Evolutionary conservation across 2,329 filamentous ascomycete genomes (phyloP), one percentile per base, ranked within the genome.

Genomic region (Colletotrichum noveboracense): DNA sequence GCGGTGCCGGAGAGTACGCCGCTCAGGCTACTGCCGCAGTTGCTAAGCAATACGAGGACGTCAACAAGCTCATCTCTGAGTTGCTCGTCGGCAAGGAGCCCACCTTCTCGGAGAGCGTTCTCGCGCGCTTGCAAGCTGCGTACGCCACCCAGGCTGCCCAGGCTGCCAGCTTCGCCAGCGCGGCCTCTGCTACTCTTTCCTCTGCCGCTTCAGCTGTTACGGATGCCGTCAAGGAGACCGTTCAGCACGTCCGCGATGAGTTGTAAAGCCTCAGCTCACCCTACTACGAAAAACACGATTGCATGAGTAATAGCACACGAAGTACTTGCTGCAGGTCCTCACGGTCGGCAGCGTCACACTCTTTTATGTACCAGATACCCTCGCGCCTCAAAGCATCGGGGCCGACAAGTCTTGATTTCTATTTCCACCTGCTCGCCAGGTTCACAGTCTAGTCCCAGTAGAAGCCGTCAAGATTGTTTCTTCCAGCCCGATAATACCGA

Each of bases 61-160:
- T 97, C 7, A 92, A 93, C 81, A 91, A 90, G 14, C 89, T 97
- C 3, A 89, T 98, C 16, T 94, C 93, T 2, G 95, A 97, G 83
- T 87, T 97, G 2, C 88, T 98, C 16, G 85, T 89, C 55, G 95
- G 94, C 69, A 95, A 93, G 82, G 95, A 97, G 81, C 93, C 94
- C 1, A 92, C 93, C 16, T 97, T 95, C 80, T 96, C 93, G 0
- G 94, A 97, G 80, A 96, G 94, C 75, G 93, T 96, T 5, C 92
- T 95, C 84, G 91, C 88, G 68, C 91, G 94, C 67, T 88, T 98
- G 14, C 91, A 91, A 71, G 93, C 90, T 5, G 94, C 92, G 1
- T 97, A 96, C 80, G 91, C 92, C 28, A 94, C 92, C 0, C 93
- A 92, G 2, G 85, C 90, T 3, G 88, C 91, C 1, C 91, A 88